These are phyloP conservation scores for Acanthamoeba lenticulata DNA, from an alignment of 208 protist genomes.

Conservation along the genomic window DNA sequence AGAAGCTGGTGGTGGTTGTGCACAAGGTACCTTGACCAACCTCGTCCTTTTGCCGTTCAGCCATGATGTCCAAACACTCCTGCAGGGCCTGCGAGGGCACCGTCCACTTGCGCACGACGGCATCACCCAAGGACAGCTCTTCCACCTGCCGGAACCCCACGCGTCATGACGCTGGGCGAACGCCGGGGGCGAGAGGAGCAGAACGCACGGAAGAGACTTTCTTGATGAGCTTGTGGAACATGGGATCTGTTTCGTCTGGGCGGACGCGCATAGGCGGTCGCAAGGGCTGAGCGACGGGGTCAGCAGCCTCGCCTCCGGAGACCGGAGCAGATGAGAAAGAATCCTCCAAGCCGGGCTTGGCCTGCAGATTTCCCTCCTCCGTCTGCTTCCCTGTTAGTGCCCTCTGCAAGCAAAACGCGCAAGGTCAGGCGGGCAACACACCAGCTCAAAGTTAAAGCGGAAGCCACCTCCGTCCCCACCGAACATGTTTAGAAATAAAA, in stretches of 20 bases:
- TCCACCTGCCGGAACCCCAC: not conserved
- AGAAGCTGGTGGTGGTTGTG: not conserved
- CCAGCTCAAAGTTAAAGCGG: not conserved
- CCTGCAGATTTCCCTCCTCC: not conserved
- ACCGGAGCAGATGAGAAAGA: not conserved
- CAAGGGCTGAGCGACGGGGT: not conserved
- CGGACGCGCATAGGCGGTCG: not conserved
- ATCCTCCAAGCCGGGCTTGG: not conserved
- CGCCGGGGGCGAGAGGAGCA: not conserved
- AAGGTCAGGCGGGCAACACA: not conserved
- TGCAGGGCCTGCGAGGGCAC: not conserved
- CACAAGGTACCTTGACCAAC: not conserved
- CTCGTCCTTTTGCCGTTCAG: not conserved
- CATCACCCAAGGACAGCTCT: not conserved
- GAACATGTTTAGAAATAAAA: constrained; percentile 19
- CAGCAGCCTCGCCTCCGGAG: not conserved
- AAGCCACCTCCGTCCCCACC: not conserved
- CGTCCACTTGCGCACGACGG: constrained; percentile 4
- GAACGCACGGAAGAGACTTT: not conserved
- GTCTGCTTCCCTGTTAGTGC: not conserved
- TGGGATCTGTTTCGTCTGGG: not conserved
- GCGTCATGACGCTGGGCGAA: not conserved
- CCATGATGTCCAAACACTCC: constrained; percentile 14
- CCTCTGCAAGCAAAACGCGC: not conserved
- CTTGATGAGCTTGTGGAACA: not conserved